Evolutionary conservation across 345 rosid species (phyloP).

Genomic region (Gossypium stocksii): DNA sequence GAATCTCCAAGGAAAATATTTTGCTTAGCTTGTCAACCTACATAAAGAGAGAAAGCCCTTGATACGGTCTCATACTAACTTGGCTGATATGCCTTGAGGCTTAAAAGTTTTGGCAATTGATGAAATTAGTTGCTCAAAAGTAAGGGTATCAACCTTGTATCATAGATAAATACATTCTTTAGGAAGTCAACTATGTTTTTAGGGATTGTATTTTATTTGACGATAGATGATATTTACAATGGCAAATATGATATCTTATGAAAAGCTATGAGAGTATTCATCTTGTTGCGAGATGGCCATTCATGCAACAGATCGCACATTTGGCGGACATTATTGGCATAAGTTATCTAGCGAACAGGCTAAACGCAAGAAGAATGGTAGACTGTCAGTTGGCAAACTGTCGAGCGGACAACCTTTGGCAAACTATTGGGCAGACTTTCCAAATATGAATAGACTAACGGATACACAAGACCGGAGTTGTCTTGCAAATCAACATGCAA

Average conservation of each 20-base stretch:
- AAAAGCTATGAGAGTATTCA: no score
- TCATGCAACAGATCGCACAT: neutral
- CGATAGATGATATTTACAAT: neutral
- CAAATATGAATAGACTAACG: no score
- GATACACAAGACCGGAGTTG: no score
- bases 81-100: neutral
- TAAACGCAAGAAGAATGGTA: no score
- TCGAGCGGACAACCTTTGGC: no score
- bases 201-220: neutral
- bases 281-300: no score
- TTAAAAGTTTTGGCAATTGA: neutral
- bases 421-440: no score
- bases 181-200: neutral
- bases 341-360: neutral
- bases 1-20: neutral
- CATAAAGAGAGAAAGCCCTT: neutral
- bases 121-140: neutral
- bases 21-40: neutral
- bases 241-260: neutral
- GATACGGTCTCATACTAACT: neutral
- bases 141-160: neutral
- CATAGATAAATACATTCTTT: neutral
- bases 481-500: no score
- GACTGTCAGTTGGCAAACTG: no score
- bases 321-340: neutral